These are phyloP conservation scores for Dimocarpus longan DNA, from an alignment of 345 rosid genomes.

Conservation along the genomic window DNA sequence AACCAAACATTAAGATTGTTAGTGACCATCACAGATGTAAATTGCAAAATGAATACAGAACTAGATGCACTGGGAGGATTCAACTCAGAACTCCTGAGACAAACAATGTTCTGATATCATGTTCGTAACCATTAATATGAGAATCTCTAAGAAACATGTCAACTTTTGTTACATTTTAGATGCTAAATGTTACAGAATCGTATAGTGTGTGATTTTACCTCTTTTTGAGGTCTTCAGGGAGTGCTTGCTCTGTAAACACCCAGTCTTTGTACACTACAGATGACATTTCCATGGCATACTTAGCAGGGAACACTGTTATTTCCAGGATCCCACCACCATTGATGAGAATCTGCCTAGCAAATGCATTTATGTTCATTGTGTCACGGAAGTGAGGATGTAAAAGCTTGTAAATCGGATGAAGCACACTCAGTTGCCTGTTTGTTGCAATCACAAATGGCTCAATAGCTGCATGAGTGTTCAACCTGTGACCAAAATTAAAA, in stretches of 20 bases:
- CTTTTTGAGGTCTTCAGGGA: slow-evolving; percentile 74
- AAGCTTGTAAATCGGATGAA: slow-evolving; percentile 80
- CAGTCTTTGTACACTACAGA: slow-evolving; percentile 54
- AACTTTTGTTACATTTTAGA: not conserved
- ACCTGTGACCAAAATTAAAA: slow-evolving; percentile 38
- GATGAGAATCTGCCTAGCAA: slow-evolving; percentile 57
- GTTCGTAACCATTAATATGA: no score
- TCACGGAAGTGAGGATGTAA: slow-evolving; percentile 81
- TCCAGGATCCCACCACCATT: slow-evolving; percentile 69
- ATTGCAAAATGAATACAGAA: no score
- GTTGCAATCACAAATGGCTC: slow-evolving; percentile 81
- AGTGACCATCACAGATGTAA: no score
- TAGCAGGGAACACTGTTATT: slow-evolving; percentile 58
- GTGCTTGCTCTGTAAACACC: slow-evolving; percentile 67
- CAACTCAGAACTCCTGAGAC: no score
- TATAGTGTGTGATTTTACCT: slow-evolving; percentile 36
- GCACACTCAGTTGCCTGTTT: slow-evolving; percentile 71
- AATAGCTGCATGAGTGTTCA: slow-evolving; percentile 67
- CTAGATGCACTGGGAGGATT: no score
- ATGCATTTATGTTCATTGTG: slow-evolving; percentile 77
- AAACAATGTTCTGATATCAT: no score
- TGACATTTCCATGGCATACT: slow-evolving; percentile 70
- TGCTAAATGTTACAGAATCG: not conserved
- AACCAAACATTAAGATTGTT: not conserved
- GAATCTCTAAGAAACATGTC: not conserved